Evolutionary conservation across 495 filamentous ascomycete genomes (phyloP), one percentile per base, ranked within the genome.

Genomic region (Hypomontagnella submonticulosa): DNA sequence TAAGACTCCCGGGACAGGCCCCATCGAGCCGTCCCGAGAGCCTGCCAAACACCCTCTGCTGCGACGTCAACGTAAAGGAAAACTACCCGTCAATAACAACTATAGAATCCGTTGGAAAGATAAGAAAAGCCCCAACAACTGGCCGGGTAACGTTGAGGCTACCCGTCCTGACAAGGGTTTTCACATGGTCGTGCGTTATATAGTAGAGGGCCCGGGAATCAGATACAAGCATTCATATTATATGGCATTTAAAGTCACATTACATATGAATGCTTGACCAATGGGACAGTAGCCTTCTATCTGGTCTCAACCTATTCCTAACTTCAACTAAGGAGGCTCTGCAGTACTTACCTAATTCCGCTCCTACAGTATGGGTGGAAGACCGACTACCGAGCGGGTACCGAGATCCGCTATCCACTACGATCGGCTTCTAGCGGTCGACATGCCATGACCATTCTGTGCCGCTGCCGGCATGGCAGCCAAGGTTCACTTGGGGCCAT

Each of bases 361-460:
- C 19, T 47, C 20, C 20, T 38, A n/a, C n/a, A n/a, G n/a, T n/a
- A 53, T 20, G n/a, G 12, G 10, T 19, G 34, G 38, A 13, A 20
- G 2, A 9, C 66, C 66, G 66, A 69, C 55, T 69, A 63, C 66
- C 66, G 66, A 51, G 55, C 56, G 60, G 59, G 23, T 51, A 58
- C 48, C 66, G 66, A 69, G 54, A 69, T 63, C 66, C 66, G 66
- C 34, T n/a, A 32, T 32, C 42, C 55, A 34, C 18, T 63, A 38
- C 23, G 12, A 18, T 18, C 42, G 42, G 36, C 19, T 18, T 37
- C 38, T 41, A 30, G 40, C 10, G 23, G 23, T 34, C 20, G 7
- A 30, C 4, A 47, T 59, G 34, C 61, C 54, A 41, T 40, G 30
- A 48, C 10, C 1, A 43, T 43, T 40, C 63, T 44, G 36, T 38